Evolutionary conservation across 129 eudicot species (phyloP), one percentile per base, ranked within the genome.

Genomic region (Flaveria linearis): DNA sequence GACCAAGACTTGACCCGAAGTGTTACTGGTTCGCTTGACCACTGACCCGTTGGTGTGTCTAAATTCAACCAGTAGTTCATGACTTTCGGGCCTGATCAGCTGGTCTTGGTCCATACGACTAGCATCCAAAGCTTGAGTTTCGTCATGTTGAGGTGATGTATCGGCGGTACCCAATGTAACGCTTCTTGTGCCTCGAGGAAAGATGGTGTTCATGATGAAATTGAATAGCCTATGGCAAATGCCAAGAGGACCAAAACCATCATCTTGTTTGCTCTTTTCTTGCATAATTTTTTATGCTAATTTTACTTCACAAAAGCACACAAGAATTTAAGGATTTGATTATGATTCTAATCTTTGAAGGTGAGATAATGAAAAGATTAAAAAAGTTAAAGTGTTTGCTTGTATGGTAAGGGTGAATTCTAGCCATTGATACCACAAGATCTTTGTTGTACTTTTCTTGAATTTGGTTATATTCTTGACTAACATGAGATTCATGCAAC

Each of bases 201-300:
- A 63, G 84, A 80, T 74, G 71, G 30, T 57, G 74, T 74, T 74
- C 80, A 74, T 67, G 71, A 80, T 67, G 76, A 80, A 80, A 50
- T 74, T 74, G 64, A 66, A 80, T 56, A 80, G 80, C 76, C 75
- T 80, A 67, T 74, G 80, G 75, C 84, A 80, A 67, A 80, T 74
- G 76, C 84, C 62, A 17, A 80, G 62, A 56, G 80, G 84, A 43
- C 69, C 75, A 18, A 62, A 62, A 72, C 82, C 82, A 79, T 63
- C 82, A 71, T 50, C 28, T 49, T 68, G 42, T 49, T 41, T 72
- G 9, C 68, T 67, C 61, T 56, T 75, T 74, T 74, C 76, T 74
- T 68, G 69, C 83, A 78, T 78, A 75, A 15, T 78, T 47, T 36
- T 65, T 50, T 12, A 47, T 51, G 52, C 10, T 58, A 23, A 33